phyloP scores from a whole-genome alignment of 2,329 filamentous ascomycete genomes.

The Mycosphaerelloides madeirae region DNA sequence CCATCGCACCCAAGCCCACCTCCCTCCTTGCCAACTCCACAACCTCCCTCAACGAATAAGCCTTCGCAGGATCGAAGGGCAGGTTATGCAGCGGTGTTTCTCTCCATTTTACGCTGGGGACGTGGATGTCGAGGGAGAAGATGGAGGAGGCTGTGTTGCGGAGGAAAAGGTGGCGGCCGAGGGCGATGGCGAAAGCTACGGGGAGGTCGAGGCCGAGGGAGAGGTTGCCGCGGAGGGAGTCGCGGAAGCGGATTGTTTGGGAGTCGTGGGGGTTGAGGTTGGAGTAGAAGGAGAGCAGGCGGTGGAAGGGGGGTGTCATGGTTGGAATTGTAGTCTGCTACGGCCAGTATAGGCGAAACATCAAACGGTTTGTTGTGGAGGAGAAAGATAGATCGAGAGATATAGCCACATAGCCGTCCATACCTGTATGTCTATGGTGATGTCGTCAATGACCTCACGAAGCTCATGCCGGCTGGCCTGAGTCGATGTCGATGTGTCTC shows the following conservation, averaged over 20 bases:
- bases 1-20: slow-evolving; percentile 19
- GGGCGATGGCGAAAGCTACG: slow-evolving; percentile 30
- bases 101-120: slow-evolving; percentile 29
- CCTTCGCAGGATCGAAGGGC: slow-evolving; percentile 27
- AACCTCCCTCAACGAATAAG: slow-evolving; percentile 29
- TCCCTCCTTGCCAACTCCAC: slow-evolving; percentile 19
- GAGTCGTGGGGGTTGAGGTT: slow-evolving; percentile 27
- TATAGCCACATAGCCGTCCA: no score
- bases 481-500: no score
- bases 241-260: slow-evolving; percentile 32
- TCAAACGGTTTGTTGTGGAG: background rate
- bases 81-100: slow-evolving; percentile 29
- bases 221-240: slow-evolving; percentile 34
- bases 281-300: slow-evolving; percentile 35
- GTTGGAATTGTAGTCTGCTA: no score
- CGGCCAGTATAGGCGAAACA: background rate
- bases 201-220: slow-evolving; percentile 36
- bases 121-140: slow-evolving; percentile 32
- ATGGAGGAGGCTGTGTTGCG: slow-evolving; percentile 26
- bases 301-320: slow-evolving; percentile 30
- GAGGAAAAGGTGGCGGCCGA: slow-evolving; percentile 32
- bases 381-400: no score
- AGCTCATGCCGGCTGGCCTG: no score
- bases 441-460: background rate
- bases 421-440: no score